Percentiles rank a stretch among this genome's conserved stretches.
Conservation (phyloP, 345 rosid genomes). For the Physaria fendleri region DNA sequence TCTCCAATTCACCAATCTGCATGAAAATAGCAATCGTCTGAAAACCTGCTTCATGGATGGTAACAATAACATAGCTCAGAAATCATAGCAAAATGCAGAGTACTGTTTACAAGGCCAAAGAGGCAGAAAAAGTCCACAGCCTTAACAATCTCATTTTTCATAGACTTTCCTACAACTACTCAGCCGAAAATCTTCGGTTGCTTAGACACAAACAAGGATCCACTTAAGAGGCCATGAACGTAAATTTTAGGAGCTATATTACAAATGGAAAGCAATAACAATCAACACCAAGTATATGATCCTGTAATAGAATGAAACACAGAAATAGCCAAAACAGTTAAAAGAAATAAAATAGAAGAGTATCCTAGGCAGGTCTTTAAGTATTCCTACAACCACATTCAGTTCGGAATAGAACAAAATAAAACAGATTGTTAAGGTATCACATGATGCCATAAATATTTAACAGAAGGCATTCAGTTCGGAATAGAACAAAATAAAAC, state of each 20-base stretch:
- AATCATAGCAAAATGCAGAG: constrained; percentile 28
- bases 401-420: neutral
- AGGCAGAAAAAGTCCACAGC: constrained; percentile 18
- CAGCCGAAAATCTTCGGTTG: neutral
- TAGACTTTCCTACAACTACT: constrained; percentile 1
- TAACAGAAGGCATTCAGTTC: neutral
- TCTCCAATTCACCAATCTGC: constrained; percentile 82
- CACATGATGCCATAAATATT: neutral
- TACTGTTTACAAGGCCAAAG: constrained; percentile 23
- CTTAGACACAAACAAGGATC: constrained; percentile 2
- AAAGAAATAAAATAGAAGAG: neutral
- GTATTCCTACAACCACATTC: constrained; percentile 12
- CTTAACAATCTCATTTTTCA: constrained; percentile 16
- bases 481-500: neutral
- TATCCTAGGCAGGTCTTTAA: constrained; percentile 7
- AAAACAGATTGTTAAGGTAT: neutral
- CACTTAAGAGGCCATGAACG: constrained; percentile 12
- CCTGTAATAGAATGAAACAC: neutral
- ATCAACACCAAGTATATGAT: constrained; percentile 10
- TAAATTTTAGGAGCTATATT: neutral
- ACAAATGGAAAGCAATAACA: constrained; percentile 11
- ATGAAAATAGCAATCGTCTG: constrained; percentile 99
- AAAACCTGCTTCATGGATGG: constrained; percentile 90
- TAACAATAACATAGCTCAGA: constrained; percentile 88
- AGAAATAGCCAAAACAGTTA: neutral